Evolutionary conservation across 371 early-diverging fungal species (phyloP).

Genomic region (Basidiobolus meristosporus): DNA sequence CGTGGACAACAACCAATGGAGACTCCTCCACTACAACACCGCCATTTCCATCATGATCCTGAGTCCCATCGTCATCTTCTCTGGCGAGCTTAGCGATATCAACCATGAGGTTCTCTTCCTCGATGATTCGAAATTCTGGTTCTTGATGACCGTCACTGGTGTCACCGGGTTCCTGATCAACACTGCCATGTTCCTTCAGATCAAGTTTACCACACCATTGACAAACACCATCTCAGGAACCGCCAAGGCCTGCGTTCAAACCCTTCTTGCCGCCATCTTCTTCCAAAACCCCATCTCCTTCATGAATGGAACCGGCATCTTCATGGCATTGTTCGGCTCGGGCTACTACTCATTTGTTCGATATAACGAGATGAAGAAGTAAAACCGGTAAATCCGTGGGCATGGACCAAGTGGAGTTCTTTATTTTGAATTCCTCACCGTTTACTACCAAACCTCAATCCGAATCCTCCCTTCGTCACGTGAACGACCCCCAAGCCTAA

Average conservation of each 20-base stretch:
- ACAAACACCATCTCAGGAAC: slow-evolving; percentile 66
- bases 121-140: slow-evolving; percentile 25
- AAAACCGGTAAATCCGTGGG: no score
- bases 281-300: slow-evolving; percentile 43
- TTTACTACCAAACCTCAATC: no score
- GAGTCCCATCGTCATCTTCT: slow-evolving; percentile 30
- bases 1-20: slow-evolving; percentile 57
- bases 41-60: slow-evolving; percentile 37
- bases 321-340: slow-evolving; percentile 41
- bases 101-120: slow-evolving; percentile 22
- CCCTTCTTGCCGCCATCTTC: slow-evolving; percentile 39
- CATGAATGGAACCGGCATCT: slow-evolving; percentile 43
- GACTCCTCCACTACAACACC: slow-evolving; percentile 51
- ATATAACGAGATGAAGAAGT: slow-evolving; percentile 26
- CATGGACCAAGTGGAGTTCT: no score
- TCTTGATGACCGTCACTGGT: slow-evolving; percentile 46
- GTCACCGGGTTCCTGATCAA: slow-evolving; percentile 53
- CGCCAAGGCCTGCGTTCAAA: slow-evolving; percentile 32
- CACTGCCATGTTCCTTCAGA: slow-evolving; percentile 56
- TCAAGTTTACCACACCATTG: slow-evolving; percentile 55
- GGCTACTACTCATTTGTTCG: slow-evolving; percentile 46
- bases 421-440: no score
- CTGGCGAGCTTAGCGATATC: slow-evolving; percentile 37
- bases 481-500: no score
- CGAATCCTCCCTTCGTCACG: no score